A percentile compares a stretch with the other conserved stretches of the same genome.
phyloP scores from a whole-genome alignment of 768 basidiomycete species.

The Termitomyces sp. region DNA sequence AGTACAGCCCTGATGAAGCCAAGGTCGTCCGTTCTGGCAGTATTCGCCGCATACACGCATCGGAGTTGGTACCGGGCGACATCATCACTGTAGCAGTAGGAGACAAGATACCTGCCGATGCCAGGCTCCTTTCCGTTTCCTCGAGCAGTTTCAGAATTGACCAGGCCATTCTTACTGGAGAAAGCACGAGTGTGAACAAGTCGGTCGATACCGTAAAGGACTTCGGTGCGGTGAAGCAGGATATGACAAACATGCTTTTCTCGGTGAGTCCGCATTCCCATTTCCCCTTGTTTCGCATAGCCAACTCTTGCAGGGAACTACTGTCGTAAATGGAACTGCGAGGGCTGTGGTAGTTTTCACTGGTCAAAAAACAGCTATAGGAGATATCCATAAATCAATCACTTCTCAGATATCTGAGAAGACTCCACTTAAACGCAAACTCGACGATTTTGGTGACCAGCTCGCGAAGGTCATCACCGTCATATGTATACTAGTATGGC shows the following conservation, averaged over 20 bases:
- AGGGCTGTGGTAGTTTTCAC: constrained; percentile 85
- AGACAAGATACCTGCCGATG: constrained; percentile 94
- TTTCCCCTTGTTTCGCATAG: not conserved
- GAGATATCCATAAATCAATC: constrained; percentile 96
- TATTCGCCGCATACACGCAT: constrained; percentile 70
- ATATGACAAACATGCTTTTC: constrained; percentile 97
- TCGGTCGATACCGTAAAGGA: constrained; percentile 63
- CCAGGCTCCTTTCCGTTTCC: constrained; percentile 80
- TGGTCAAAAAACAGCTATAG: constrained; percentile 85
- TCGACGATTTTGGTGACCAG: constrained; percentile 98
- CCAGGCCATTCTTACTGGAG: constrained; percentile 95
- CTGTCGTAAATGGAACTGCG: constrained; percentile 90
- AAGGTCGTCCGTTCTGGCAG: constrained; percentile 77
- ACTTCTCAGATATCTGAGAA: constrained; percentile 90
- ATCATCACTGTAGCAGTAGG: constrained; percentile 88
- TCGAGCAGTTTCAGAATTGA: constrained; percentile 94
- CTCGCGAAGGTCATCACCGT: constrained; percentile 97
- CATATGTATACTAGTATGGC: constrained; percentile 96
- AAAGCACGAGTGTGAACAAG: constrained; percentile 88
- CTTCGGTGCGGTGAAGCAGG: constrained; percentile 85
- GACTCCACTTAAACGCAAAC: constrained; percentile 93
- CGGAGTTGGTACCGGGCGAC: constrained; percentile 92
- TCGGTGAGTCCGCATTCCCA: constrained; percentile 44
- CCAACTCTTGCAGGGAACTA: constrained; percentile 65
- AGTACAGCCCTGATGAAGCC: constrained; percentile 96